phyloP scores from a whole-genome alignment of 2,329 filamentous ascomycete genomes.

The Diaporthe longicolla region DNA sequence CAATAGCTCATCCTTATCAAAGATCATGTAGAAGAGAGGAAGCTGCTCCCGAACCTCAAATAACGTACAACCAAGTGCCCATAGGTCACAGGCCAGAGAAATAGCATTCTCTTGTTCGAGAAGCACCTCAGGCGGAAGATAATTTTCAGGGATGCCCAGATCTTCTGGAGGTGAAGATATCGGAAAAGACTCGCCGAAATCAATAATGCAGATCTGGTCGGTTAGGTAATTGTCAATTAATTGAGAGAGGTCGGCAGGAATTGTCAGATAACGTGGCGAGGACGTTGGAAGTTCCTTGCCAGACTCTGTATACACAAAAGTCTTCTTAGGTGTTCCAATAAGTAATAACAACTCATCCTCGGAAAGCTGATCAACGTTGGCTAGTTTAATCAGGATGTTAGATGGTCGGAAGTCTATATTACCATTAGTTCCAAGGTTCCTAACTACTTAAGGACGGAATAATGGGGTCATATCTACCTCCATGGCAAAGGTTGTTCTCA shows the following conservation, averaged over 20 bases:
- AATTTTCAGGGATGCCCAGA: not conserved
- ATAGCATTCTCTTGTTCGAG: not conserved
- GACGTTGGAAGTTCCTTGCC: not conserved
- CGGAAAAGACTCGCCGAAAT: not conserved
- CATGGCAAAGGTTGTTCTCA: not conserved
- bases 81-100: not conserved
- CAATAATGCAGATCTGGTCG: not conserved
- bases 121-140: not conserved
- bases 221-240: not conserved
- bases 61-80: not conserved
- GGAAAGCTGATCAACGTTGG: not conserved
- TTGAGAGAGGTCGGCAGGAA: not conserved
- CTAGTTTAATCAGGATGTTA: not conserved
- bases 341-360: not conserved
- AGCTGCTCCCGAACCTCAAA: slow-evolving; percentile 2
- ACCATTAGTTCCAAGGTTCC: not conserved
- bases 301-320: not conserved
- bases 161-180: not conserved
- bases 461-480: not conserved
- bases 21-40: slow-evolving; percentile 15
- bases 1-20: not conserved
- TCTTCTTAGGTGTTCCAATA: not conserved
- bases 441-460: not conserved
- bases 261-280: not conserved
- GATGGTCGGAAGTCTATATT: not conserved